Evolutionary conservation across 768 basidiomycete species (phyloP).

Genomic region (Tephrocybe sp.): DNA sequence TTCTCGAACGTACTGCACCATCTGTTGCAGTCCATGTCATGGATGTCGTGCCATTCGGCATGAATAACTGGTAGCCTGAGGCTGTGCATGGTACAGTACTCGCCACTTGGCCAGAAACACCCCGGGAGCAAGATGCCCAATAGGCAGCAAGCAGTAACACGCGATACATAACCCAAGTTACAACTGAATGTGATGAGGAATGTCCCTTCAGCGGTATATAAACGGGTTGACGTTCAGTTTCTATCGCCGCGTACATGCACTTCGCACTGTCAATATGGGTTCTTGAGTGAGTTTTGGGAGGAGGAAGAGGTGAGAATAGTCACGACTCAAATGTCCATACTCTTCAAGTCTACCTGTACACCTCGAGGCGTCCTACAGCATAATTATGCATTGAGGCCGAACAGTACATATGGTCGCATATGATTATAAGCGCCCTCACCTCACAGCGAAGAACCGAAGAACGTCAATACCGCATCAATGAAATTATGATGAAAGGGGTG

Average conservation of each 20-base stretch:
- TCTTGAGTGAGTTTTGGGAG: no score
- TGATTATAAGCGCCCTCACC: background rate
- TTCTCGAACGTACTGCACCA: slow-evolving; percentile 11
- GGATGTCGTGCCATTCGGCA: slow-evolving; percentile 17
- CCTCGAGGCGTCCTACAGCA: background rate
- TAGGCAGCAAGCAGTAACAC: background rate
- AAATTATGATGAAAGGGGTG: background rate
- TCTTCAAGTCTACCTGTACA: background rate
- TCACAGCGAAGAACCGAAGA: slow-evolving; percentile 1
- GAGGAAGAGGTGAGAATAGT: no score
- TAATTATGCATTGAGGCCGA: background rate
- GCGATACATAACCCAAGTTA: slow-evolving; percentile 1
- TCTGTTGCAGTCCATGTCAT: slow-evolving; percentile 11
- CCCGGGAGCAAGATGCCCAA: background rate
- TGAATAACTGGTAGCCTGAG: slow-evolving; percentile 9
- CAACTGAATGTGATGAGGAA: background rate
- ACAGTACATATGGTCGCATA: background rate
- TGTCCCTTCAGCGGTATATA: background rate
- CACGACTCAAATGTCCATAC: no score
- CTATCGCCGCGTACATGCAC: no score
- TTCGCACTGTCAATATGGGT: no score
- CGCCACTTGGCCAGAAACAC: background rate
- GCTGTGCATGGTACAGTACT: slow-evolving; percentile 4
- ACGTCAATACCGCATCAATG: background rate
- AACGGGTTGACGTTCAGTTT: background rate